A percentile compares a stretch with the other conserved stretches of the same genome.
phyloP scores from a whole-genome alignment of 768 basidiomycete species.

The Termitomyces eurrhizus region DNA sequence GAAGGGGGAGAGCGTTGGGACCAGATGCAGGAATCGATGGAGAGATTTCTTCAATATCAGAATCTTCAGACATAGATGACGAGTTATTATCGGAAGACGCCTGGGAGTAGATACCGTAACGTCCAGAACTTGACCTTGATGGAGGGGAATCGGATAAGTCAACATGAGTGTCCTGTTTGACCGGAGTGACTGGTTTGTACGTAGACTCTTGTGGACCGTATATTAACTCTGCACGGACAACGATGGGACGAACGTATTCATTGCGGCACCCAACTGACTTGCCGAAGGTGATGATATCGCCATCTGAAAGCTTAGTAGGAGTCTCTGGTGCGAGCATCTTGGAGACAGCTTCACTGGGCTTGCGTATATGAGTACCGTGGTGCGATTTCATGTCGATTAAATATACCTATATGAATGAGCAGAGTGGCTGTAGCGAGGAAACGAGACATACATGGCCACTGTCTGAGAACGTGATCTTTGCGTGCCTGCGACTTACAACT shows the following conservation, averaged over 20 bases:
- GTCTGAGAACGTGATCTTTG: slow-evolving; percentile 71
- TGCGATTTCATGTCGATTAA: slow-evolving; percentile 70
- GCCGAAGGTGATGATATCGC: slow-evolving; percentile 74
- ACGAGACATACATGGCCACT: slow-evolving; percentile 55
- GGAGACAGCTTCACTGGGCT: slow-evolving; percentile 44
- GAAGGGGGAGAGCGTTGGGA: slow-evolving; percentile 21
- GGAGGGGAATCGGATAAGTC: slow-evolving; percentile 8
- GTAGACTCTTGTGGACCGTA: slow-evolving; percentile 18
- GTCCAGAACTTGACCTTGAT: slow-evolving; percentile 41
- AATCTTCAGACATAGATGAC: slow-evolving; percentile 33
- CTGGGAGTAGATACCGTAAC: slow-evolving; percentile 56
- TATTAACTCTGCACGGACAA: slow-evolving; percentile 55
- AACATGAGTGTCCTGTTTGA: slow-evolving; percentile 19
- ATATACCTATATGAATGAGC: slow-evolving; percentile 47
- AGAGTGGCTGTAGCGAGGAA: slow-evolving; percentile 6
- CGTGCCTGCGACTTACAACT: slow-evolving; percentile 76
- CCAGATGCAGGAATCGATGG: slow-evolving; percentile 26
- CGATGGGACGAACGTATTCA: slow-evolving; percentile 59
- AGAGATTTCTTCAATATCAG: slow-evolving; percentile 47
- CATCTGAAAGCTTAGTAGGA: slow-evolving; percentile 55
- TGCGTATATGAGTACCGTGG: slow-evolving; percentile 70
- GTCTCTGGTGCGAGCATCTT: slow-evolving; percentile 51
- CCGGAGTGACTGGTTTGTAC: slow-evolving; percentile 24
- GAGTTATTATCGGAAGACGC: slow-evolving; percentile 38
- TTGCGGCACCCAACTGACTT: slow-evolving; percentile 66